A percentile compares a stretch with the other conserved stretches of the same genome.
These are phyloP conservation scores for Daphne laureola DNA, from an alignment of 441 rosid genomes.

Conservation along the genomic window DNA sequence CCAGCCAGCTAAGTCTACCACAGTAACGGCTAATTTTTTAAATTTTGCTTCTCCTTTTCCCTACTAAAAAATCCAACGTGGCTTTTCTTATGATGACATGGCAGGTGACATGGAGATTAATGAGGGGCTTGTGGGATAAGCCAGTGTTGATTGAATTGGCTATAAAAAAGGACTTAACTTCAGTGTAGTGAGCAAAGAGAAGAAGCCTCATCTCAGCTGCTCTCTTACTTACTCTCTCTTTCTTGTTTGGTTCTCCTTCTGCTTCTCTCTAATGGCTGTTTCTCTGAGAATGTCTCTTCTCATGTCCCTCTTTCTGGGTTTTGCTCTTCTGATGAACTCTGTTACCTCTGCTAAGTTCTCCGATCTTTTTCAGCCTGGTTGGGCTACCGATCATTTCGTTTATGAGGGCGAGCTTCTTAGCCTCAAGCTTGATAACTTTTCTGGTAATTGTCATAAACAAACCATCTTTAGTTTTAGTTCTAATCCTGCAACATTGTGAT, in stretches of 20 bases:
- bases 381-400: constrained; percentile 80
- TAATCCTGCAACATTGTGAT: neutral
- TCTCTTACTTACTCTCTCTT: neutral
- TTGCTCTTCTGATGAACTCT: constrained; percentile 24
- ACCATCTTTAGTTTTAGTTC: neutral
- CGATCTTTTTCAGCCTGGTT: constrained; percentile 64
- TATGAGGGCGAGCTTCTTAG: constrained; percentile 73
- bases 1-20: constrained; percentile 43
- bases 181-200: constrained; percentile 6
- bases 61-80: constrained; percentile 35
- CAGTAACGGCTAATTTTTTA: constrained; percentile 59
- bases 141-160: constrained; percentile 5
- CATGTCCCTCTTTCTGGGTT: constrained; percentile 22
- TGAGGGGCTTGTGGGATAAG: constrained; percentile 12
- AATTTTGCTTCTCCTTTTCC: constrained; percentile 6
- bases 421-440: constrained; percentile 82
- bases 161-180: constrained; percentile 16
- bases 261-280: constrained; percentile 19
- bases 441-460: constrained; percentile 37
- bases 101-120: constrained; percentile 19
- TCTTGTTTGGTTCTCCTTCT: neutral
- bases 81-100: constrained; percentile 25
- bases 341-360: constrained; percentile 49
- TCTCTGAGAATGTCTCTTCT: constrained; percentile 17
- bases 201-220: constrained; percentile 5